Percentiles rank a stretch among this genome's conserved stretches.
phyloP scores from a whole-genome alignment of 179 eudicot species.

The Actinidia arguta region DNA sequence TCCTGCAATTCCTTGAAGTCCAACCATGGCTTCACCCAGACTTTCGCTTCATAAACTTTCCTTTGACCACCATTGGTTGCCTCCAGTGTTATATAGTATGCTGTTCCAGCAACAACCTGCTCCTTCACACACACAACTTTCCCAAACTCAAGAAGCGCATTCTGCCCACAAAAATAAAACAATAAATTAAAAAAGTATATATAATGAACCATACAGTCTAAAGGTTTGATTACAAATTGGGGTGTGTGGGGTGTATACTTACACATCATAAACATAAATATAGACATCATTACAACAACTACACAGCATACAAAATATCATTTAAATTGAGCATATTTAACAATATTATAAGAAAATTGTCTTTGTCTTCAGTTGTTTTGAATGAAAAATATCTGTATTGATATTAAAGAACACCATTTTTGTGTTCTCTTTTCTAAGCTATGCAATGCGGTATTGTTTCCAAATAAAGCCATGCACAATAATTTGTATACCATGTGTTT shows the following conservation, averaged over 20 bases:
- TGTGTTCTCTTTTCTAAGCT: too few relatives aligned
- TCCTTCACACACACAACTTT: conserved; percentile 68
- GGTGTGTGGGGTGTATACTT: neutral
- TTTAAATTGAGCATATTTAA: neutral
- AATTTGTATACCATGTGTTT: too few relatives aligned
- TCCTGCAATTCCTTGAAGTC: conserved; percentile 79
- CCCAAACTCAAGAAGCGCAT: conserved; percentile 60
- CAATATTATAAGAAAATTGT: neutral
- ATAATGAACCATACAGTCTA: neutral
- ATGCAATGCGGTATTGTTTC: too few relatives aligned
- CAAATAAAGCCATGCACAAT: too few relatives aligned
- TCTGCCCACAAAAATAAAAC: conserved; percentile 37
- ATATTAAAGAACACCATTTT: too few relatives aligned
- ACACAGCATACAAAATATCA: neutral
- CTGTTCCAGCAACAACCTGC: conserved; percentile 73
- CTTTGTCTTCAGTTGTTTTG: neutral
- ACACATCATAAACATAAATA: neutral
- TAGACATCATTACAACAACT: neutral
- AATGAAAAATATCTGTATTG: neutral
- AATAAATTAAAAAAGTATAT: neutral
- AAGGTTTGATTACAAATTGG: neutral
- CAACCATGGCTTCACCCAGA: conserved; percentile 92
- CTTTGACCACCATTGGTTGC: conserved; percentile 64
- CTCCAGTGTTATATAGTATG: conserved; percentile 81
- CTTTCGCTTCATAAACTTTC: conserved; percentile 78